Percentiles rank a stretch among this genome's conserved stretches.
These are phyloP conservation scores for Diaporthe australafricana DNA, from an alignment of 2,329 filamentous ascomycete species.

Conservation along the genomic window DNA sequence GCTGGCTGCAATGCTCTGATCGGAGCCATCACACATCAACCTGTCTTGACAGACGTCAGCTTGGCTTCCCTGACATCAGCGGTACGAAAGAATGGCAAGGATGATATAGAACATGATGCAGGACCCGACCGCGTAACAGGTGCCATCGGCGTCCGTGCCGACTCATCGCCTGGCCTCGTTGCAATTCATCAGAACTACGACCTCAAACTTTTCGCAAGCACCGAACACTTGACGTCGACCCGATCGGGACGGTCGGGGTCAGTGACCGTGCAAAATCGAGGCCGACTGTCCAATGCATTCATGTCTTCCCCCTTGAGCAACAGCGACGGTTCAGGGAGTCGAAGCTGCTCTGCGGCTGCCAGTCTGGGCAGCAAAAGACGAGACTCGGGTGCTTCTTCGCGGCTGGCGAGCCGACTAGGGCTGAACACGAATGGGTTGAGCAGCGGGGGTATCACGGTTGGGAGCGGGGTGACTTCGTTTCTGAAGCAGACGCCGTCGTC, in stretches of 20 bases:
- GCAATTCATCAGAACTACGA: constrained; percentile 75
- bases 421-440: constrained; percentile 42
- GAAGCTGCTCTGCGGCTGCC: constrained; percentile 59
- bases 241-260: constrained; percentile 38
- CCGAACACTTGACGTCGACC: constrained; percentile 73
- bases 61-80: constrained; percentile 95
- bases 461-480: constrained; percentile 52
- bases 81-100: constrained; percentile 64
- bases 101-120: constrained; percentile 42
- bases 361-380: constrained; percentile 50
- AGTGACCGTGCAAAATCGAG: constrained; percentile 49
- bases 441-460: constrained; percentile 52
- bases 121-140: constrained; percentile 40
- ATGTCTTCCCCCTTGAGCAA: constrained; percentile 44
- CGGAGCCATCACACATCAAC: constrained; percentile 89
- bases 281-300: constrained; percentile 54
- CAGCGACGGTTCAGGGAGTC: constrained; percentile 47
- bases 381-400: constrained; percentile 40
- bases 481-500: constrained; percentile 35
- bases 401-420: constrained; percentile 25
- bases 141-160: constrained; percentile 33
- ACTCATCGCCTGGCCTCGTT: constrained; percentile 49
- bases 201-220: constrained; percentile 78
- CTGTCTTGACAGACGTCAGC: constrained; percentile 88
- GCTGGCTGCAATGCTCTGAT: constrained; percentile 97